phyloP scores from a whole-genome alignment of 2,329 filamentous ascomycete genomes.

The Neopestalotiopsis rosae region DNA sequence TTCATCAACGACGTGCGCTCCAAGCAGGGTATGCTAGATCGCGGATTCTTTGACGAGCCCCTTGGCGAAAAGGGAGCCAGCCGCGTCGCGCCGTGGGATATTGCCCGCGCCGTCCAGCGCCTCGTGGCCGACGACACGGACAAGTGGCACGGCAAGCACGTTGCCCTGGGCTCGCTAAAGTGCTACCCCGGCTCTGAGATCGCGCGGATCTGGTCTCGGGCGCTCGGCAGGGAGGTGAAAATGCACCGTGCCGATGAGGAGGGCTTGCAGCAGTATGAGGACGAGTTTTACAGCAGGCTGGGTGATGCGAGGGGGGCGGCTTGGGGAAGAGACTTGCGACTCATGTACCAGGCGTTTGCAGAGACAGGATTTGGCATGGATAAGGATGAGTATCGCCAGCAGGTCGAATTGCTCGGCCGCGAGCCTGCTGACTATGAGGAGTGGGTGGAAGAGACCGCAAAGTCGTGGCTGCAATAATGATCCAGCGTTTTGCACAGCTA shows the following conservation, averaged over 20 bases:
- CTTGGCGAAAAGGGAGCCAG: conserved; percentile 13
- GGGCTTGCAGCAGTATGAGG: conserved; percentile 8
- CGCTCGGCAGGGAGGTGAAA: not conserved
- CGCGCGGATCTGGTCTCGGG: conserved; percentile 10
- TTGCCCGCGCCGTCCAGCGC: conserved; percentile 12
- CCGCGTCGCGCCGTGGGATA: conserved; percentile 16
- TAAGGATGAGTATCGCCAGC: conserved; percentile 7
- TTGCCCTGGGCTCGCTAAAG: conserved; percentile 3
- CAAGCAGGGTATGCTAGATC: conserved; percentile 13
- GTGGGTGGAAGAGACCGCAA: not conserved
- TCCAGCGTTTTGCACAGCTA: not conserved
- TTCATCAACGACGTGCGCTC: conserved; percentile 17
- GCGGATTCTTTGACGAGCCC: conserved; percentile 6
- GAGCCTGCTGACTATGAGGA: conserved; percentile 12
- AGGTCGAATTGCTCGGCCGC: conserved; percentile 12
- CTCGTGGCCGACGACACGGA: not conserved
- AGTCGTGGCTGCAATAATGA: not conserved
- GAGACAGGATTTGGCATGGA: conserved; percentile 9
- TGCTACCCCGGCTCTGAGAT: conserved; percentile 10
- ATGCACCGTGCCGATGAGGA: conserved; percentile 3
- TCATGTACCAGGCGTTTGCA: conserved; percentile 14
- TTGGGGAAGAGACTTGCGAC: conserved; percentile 7
- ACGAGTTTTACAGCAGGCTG: not conserved
- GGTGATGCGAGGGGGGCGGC: not conserved
- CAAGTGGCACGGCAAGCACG: conserved; percentile 5